Conservation (phyloP, 2,329 filamentous ascomycete genomes). For the Dactylonectria estremocensis region DNA sequence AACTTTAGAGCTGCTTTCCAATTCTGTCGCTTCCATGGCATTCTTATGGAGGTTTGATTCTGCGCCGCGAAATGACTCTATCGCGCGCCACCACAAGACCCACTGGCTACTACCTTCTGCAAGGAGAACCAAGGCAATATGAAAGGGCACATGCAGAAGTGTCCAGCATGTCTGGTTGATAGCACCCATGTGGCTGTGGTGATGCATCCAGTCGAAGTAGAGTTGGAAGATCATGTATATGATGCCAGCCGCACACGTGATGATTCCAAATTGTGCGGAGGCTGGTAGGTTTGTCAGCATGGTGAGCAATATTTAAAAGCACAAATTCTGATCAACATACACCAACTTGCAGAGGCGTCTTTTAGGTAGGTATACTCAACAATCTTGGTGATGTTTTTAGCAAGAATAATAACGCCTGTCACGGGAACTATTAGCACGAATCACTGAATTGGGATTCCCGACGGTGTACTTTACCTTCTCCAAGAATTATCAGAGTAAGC, state of each 20-base stretch:
- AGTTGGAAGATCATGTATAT: conserved; percentile 31
- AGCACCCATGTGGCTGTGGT: conserved; percentile 29
- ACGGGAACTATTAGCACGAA: neutral
- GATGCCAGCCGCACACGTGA: conserved; percentile 21
- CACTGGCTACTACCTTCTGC: conserved; percentile 30
- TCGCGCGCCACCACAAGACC: conserved; percentile 28
- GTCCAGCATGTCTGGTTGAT: conserved; percentile 26
- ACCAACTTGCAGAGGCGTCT: conserved; percentile 12
- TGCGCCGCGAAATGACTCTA: conserved; percentile 18
- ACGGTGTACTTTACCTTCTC: neutral
- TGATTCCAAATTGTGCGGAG: conserved; percentile 25
- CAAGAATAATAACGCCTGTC: conserved; percentile 26
- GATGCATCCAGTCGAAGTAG: conserved; percentile 36
- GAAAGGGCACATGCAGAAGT: conserved; percentile 27
- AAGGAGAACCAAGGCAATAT: conserved; percentile 22
- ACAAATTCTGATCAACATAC: neutral
- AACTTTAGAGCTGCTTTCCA: neutral
- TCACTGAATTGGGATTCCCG: neutral
- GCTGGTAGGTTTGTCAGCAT: neutral
- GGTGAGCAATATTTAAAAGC: neutral
- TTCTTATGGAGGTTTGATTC: conserved; percentile 3
- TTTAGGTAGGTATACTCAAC: conserved; percentile 29
- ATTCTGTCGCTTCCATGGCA: neutral
- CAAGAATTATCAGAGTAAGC: conserved; percentile 26
- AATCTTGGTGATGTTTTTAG: conserved; percentile 28